Evolutionary conservation across 306 rosid genomes (phyloP), one percentile per base, ranked within the genome.

Genomic region (Dalbergia cultrata): DNA sequence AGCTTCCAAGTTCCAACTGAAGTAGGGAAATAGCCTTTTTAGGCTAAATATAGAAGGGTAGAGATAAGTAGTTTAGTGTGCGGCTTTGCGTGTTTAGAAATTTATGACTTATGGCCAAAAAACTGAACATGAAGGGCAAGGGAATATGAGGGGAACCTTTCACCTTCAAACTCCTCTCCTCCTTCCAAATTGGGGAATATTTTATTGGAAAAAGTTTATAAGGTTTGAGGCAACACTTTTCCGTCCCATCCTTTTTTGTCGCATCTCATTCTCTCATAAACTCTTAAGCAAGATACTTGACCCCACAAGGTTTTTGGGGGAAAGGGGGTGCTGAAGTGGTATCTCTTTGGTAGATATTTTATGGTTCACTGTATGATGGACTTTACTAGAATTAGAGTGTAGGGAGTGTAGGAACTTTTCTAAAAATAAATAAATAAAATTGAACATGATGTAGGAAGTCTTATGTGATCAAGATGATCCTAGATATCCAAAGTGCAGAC

Each of bases 1-100:
- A 19, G 19, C 58, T 19, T 68, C 74, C 19, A 21, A 68, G 13
- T 45, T 68, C 74, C 39, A 21, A 68, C 31, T 45, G 58, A 45
- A 68, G 57, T 45, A 19, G 22, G n/a, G 34, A 41, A 67, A 33
- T 67, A 43, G 18, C 13, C 34, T 70, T 49, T 52, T 1, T 1
- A 45, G 44, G 16, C 12, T 49, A 49, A 13, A 49, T 12, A 6
- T 13, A 21, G 34, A 7, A 26, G 3, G 9, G 5, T 50, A 22
- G 26, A 47, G 54, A 67, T 41, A 12, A 21, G 59, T 26, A 21
- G 41, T 45, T 21, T 1, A 44, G 14, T 12, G 57, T 47, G 21
- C 13, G 3, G 63, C 61, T 56, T 56, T 56, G 61, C 18, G 61
- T n/a, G 63, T 57, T 57, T 19, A 9, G 19, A 57, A 57, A 19